Evolutionary conservation across 768 basidiomycete genomes (phyloP).

Genomic region (Paxillus ammoniavirescens): DNA sequence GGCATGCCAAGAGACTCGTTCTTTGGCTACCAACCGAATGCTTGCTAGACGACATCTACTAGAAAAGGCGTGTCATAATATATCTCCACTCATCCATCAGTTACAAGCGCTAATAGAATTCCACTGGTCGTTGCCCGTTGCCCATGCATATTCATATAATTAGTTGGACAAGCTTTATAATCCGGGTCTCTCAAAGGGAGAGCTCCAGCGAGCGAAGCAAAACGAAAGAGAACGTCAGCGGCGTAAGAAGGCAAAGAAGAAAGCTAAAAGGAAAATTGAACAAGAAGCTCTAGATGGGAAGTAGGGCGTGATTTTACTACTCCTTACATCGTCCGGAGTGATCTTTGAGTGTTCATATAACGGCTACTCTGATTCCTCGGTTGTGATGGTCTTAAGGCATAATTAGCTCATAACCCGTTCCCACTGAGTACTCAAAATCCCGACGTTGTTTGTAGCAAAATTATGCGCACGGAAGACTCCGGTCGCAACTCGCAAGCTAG

Average conservation of each 20-base stretch:
- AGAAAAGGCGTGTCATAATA: slow-evolving; percentile 64
- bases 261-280: slow-evolving; percentile 36
- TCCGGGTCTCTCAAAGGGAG: slow-evolving; percentile 73
- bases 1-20: slow-evolving; percentile 86
- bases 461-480: slow-evolving; percentile 19
- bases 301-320: no score
- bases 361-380: no score
- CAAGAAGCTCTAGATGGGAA: slow-evolving; percentile 11
- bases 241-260: slow-evolving; percentile 79
- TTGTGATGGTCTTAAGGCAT: no score
- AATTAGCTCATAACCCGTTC: no score
- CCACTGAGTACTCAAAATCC: neutral
- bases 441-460: neutral
- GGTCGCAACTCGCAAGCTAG: slow-evolving; percentile 3
- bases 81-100: slow-evolving; percentile 12
- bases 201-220: slow-evolving; percentile 68
- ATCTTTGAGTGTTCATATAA: no score
- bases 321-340: no score
- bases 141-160: neutral
- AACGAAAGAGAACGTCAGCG: slow-evolving; percentile 72
- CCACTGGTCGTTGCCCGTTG: slow-evolving; percentile 1
- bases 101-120: slow-evolving; percentile 17
- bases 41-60: slow-evolving; percentile 70
- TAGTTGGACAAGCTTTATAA: slow-evolving; percentile 73
- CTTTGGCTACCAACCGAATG: slow-evolving; percentile 74